A percentile compares a stretch with the other conserved stretches of the same genome.
These are phyloP conservation scores for Neurospora crassa DNA, from an alignment of 2,329 filamentous ascomycete genomes.

Conservation along the genomic window DNA sequence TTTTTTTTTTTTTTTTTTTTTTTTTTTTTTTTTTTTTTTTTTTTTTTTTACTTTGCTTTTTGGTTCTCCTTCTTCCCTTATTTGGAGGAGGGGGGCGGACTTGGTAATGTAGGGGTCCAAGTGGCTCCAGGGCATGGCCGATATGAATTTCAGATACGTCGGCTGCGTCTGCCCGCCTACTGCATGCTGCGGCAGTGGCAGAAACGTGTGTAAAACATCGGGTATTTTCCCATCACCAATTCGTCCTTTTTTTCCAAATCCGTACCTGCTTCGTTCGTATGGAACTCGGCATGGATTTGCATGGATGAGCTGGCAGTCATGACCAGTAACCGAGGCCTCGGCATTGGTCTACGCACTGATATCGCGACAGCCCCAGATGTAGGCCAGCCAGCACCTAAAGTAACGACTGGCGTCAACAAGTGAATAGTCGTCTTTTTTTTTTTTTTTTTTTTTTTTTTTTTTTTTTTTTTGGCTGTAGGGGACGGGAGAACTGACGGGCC, in stretches of 20 bases:
- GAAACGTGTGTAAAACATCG: neutral
- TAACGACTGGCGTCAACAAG: neutral
- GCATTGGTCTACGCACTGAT: neutral
- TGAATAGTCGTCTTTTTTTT: neutral
- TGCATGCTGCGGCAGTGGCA: neutral
- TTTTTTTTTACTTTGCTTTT: neutral
- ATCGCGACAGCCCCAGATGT: neutral
- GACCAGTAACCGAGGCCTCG: neutral
- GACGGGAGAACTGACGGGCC: neutral
- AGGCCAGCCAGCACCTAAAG: neutral
- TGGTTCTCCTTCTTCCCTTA: no score
- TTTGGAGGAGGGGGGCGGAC: neutral
- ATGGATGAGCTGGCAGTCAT: neutral
- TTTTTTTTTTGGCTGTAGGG: neutral
- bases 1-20: no score
- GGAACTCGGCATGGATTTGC: neutral
- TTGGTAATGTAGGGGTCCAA: neutral
- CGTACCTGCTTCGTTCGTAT: neutral
- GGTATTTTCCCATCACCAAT: neutral
- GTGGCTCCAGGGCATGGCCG: neutral
- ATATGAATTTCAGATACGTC: neutral
- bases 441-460: neutral
- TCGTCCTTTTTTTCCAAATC: neutral
- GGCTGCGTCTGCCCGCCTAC: neutral
- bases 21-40: neutral